Evolutionary conservation across 768 basidiomycete species (phyloP).

Genomic region (Amanita inopinata): DNA sequence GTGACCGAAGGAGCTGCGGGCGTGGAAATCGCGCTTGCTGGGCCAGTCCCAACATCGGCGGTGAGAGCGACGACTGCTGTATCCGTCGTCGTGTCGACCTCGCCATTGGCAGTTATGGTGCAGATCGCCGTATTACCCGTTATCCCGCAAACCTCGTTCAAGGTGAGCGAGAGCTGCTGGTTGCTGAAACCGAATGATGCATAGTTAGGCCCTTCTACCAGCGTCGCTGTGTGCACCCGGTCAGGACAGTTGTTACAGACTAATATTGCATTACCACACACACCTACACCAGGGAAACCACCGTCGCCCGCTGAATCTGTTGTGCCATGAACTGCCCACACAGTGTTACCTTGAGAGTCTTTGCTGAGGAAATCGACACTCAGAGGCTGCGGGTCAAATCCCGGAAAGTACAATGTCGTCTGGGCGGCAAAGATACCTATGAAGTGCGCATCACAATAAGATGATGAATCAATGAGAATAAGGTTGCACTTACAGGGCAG

Average conservation of each 20-base stretch:
- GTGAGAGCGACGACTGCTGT: not conserved
- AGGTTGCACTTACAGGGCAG: not conserved
- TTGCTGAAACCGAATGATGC: not conserved
- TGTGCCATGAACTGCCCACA: conserved; percentile 2
- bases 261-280: not conserved
- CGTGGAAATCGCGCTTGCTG: not conserved
- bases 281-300: not conserved
- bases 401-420: conserved; percentile 1
- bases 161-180: not conserved
- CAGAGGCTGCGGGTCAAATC: not conserved
- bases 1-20: not conserved
- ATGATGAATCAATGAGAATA: not conserved
- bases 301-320: not conserved
- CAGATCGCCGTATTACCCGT: not conserved
- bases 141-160: not conserved
- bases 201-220: conserved; percentile 1
- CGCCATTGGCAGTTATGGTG: not conserved
- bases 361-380: conserved; percentile 5
- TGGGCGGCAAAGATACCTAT: not conserved
- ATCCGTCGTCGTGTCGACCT: not conserved
- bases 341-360: conserved; percentile 1
- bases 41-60: not conserved
- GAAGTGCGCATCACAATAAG: not conserved
- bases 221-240: no score
- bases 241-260: no score